Evolutionary conservation across 768 basidiomycete genomes (phyloP).

Genomic region (Tylopilus plumbeoviolaceoides): DNA sequence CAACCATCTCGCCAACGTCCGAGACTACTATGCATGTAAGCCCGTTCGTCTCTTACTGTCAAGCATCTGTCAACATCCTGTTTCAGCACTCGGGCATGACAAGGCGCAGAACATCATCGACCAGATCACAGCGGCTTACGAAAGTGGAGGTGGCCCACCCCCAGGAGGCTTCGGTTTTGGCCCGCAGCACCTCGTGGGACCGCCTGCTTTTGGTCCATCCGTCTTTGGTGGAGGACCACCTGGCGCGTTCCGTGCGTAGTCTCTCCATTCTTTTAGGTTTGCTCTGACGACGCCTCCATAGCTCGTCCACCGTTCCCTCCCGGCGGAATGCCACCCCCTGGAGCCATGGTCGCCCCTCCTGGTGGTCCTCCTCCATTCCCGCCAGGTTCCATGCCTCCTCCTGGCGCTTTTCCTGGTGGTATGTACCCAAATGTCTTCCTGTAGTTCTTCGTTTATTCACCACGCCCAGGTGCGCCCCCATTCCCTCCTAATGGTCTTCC

Average conservation of each 20-base stretch:
- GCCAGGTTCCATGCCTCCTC: slow-evolving; percentile 49
- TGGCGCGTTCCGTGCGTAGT: slow-evolving; percentile 15
- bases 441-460: slow-evolving; percentile 1
- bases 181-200: slow-evolving; percentile 68
- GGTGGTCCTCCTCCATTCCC: slow-evolving; percentile 73
- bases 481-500: slow-evolving; percentile 45
- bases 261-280: not conserved
- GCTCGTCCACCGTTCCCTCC: slow-evolving; percentile 72
- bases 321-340: slow-evolving; percentile 44
- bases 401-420: slow-evolving; percentile 49
- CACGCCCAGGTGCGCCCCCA: slow-evolving; percentile 39
- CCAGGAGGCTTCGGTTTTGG: slow-evolving; percentile 86
- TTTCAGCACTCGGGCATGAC: slow-evolving; percentile 82
- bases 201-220: slow-evolving; percentile 47
- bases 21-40: slow-evolving; percentile 95
- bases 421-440: slow-evolving; percentile 20
- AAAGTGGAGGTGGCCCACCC: slow-evolving; percentile 79
- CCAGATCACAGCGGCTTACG: slow-evolving; percentile 93
- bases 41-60: not conserved
- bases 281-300: slow-evolving; percentile 22
- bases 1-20: slow-evolving; percentile 94
- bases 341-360: slow-evolving; percentile 50
- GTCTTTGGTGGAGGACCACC: slow-evolving; percentile 53
- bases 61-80: slow-evolving; percentile 8
- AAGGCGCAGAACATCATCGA: slow-evolving; percentile 98